phyloP scores from a whole-genome alignment of 805 yeast species.

The Pichia paraexigua region DNA sequence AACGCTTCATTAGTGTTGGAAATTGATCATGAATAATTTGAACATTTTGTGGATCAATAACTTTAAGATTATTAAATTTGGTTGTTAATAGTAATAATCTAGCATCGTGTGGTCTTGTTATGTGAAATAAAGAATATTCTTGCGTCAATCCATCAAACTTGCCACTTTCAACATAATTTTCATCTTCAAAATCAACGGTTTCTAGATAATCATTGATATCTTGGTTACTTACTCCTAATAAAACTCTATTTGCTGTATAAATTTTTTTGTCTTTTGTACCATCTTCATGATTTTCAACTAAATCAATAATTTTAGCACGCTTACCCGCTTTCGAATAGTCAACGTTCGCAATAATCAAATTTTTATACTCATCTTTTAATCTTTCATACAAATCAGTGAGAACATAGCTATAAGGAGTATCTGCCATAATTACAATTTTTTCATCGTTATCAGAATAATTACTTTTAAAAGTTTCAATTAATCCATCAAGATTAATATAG shows the following conservation, averaged over 20 bases:
- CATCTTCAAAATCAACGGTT: constrained; percentile 5
- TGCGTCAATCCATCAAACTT: constrained; percentile 27
- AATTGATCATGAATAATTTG: constrained; percentile 48
- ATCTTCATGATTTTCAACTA: not conserved
- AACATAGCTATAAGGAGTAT: constrained; percentile 53
- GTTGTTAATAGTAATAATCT: constrained; percentile 70
- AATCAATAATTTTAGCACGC: constrained; percentile 22
- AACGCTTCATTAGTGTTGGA: constrained; percentile 77
- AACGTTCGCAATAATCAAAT: constrained; percentile 33
- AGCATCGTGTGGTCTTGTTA: constrained; percentile 71
- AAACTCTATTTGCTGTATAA: constrained; percentile 25
- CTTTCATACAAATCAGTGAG: constrained; percentile 32
- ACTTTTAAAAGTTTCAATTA: constrained; percentile 34
- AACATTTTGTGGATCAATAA: constrained; percentile 37
- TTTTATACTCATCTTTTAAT: constrained; percentile 28
- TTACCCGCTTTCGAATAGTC: constrained; percentile 24
- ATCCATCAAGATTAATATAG: constrained; percentile 34
- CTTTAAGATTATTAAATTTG: constrained; percentile 45
- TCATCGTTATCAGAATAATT: constrained; percentile 33
- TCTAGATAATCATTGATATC: constrained; percentile 10
- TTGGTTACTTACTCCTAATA: constrained; percentile 21
- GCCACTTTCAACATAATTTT: constrained; percentile 18
- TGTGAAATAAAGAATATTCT: constrained; percentile 57
- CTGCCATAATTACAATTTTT: constrained; percentile 62
- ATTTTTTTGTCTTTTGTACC: not conserved